Percentiles rank a stretch among this genome's conserved stretches.
phyloP scores from a whole-genome alignment of 2,329 filamentous ascomycete species.

The Aspergillus pseudoviridinutans region DNA sequence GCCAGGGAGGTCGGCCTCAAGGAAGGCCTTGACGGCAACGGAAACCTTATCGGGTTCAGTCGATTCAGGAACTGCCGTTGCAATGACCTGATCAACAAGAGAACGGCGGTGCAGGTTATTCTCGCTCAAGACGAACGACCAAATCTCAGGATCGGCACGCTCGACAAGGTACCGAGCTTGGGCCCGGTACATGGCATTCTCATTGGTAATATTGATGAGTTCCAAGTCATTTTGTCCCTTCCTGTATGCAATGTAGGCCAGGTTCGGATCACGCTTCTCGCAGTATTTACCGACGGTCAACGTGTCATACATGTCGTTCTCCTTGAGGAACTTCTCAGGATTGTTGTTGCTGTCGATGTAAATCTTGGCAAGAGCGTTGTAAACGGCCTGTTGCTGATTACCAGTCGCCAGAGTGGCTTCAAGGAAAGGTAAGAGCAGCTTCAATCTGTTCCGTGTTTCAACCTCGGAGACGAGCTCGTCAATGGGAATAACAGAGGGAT shows the following conservation, averaged over 20 bases:
- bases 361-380: conserved; percentile 96
- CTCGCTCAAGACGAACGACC: conserved; percentile 88
- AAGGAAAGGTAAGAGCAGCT: conserved; percentile 92
- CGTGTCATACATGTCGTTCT: conserved; percentile 95
- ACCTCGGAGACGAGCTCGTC: conserved; percentile 92
- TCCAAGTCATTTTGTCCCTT: conserved; percentile 98
- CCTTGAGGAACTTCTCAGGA: conserved; percentile 93
- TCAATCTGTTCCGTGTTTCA: conserved; percentile 91
- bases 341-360: conserved; percentile 99
- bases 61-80: conserved; percentile 89
- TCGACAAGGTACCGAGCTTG: conserved; percentile 94
- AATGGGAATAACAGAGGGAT: conserved; percentile 80
- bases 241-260: conserved; percentile 89
- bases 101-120: conserved; percentile 96
- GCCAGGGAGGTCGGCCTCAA: conserved; percentile 82
- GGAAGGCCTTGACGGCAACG: conserved; percentile 87
- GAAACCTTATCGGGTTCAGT: conserved; percentile 93
- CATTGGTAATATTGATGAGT: conserved; percentile 95
- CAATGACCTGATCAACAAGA: conserved; percentile 91
- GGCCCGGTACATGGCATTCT: conserved; percentile 99
- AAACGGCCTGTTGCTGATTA: conserved; percentile 94
- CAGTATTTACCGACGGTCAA: conserved; percentile 94
- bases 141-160: conserved; percentile 83
- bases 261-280: conserved; percentile 94
- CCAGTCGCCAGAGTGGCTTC: conserved; percentile 85